phyloP scores from a whole-genome alignment of 495 filamentous ascomycete species.

The Annulohypoxylon bovei region DNA sequence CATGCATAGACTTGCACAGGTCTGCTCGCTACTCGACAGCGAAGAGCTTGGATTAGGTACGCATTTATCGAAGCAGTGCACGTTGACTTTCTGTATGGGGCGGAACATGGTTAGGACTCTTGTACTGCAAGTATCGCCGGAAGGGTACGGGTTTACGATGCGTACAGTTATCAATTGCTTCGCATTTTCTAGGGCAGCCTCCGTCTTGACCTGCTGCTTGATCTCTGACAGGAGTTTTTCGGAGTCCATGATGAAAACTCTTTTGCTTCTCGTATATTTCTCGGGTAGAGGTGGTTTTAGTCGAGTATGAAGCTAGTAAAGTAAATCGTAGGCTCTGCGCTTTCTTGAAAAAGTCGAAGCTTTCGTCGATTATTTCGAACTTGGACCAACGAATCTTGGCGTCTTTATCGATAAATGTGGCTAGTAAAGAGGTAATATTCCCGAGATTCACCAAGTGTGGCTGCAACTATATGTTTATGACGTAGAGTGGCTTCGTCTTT shows the following conservation, averaged over 20 bases:
- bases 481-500: constrained; percentile 11
- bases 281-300: background rate
- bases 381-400: background rate
- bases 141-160: background rate
- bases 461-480: background rate
- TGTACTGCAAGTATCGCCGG: background rate
- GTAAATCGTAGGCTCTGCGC: background rate
- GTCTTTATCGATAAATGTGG: constrained; percentile 11
- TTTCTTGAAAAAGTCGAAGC: constrained; percentile 35
- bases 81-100: constrained; percentile 84
- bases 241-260: constrained; percentile 52
- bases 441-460: background rate
- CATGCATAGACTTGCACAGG: constrained; percentile 89
- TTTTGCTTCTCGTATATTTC: background rate
- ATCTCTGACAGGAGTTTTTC: constrained; percentile 69
- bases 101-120: constrained; percentile 11
- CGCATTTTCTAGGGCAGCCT: constrained; percentile 79
- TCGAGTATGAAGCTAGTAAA: background rate
- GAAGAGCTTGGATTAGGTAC: constrained; percentile 83
- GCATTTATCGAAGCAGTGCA: constrained; percentile 95
- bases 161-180: constrained; percentile 77
- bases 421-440: background rate
- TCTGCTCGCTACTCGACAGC: constrained; percentile 75
- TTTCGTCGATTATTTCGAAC: constrained; percentile 23
- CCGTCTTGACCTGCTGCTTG: constrained; percentile 77